Base-by-base conservation (phyloP, 2,329 filamentous ascomycete species). In the Eutypella sp. region DNA sequence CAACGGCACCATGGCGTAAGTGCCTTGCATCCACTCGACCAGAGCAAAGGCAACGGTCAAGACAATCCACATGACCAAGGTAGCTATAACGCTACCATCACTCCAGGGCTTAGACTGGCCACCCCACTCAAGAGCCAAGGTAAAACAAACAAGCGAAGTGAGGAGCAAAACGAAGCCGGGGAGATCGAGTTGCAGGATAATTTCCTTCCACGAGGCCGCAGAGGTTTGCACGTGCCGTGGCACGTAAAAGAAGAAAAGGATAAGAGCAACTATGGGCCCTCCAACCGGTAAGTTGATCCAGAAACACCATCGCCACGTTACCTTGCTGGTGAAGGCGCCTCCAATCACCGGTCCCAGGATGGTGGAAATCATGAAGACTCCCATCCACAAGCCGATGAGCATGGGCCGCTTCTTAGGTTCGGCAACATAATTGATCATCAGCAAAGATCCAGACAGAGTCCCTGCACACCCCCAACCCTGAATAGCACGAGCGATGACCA, bases 401-500 rank as follows among this genome's bases (percentile, higher is more conserved):
- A 40, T 18, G 1, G 47, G 49, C 16, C 45, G 44, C 2, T 37
- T 45, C n/a, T 16, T 38, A 11, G 47, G 49, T 25, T 39, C 27
- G 7, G 47, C 36, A 2, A 45, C 27, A 6, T 37, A 44, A 19
- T 29, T 40, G 22, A 49, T 46, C 11, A 52, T 41, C n/a, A 49
- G 42, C 11, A 49, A 37, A 19, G 40, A 45, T 25, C 49, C 49
- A 24, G 34, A 22, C 15, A 47, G 33, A 6, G 34, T 40, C 8
- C 49, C 41, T 7, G 38, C 36, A 11, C 36, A 23, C 5, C 44
- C 47, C 22, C 16, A 39, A 15, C 49, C 49, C 22, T 46, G 44
- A 24, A 51, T 47, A 6, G 44, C 47, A 29, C 49, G 31, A 9
- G 31, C 49, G 20, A 43, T 34, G 23, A 51, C 47, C 22, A 51